These are phyloP conservation scores for Collybia mongolica DNA, from an alignment of 768 basidiomycete species.

Conservation along the genomic window DNA sequence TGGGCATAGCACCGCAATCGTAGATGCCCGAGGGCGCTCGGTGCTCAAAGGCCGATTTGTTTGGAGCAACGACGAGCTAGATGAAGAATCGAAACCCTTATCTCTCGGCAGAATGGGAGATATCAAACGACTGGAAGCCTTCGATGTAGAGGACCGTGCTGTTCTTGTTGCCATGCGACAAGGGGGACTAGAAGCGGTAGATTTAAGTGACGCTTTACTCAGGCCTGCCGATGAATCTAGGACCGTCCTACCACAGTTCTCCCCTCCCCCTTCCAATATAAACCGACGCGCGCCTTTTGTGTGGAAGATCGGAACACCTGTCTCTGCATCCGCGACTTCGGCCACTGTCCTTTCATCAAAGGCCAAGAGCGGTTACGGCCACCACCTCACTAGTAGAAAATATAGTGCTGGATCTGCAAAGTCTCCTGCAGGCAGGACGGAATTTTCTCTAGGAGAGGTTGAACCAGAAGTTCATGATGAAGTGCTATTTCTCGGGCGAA, in stretches of 20 bases:
- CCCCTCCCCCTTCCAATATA: slow-evolving; percentile 54
- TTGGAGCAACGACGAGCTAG: slow-evolving; percentile 70
- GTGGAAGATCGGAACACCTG: slow-evolving; percentile 80
- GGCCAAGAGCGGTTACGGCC: slow-evolving; percentile 35
- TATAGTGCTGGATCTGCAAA: slow-evolving; percentile 44
- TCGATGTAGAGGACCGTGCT: slow-evolving; percentile 73
- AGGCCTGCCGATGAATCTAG: slow-evolving; percentile 81
- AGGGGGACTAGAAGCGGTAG: slow-evolving; percentile 81
- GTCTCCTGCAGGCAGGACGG: slow-evolving; percentile 46
- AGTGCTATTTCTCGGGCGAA: slow-evolving; percentile 79
- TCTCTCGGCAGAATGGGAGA: slow-evolving; percentile 65
- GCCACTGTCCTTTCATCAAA: slow-evolving; percentile 40
- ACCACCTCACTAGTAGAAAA: slow-evolving; percentile 44
- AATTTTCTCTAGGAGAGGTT: slow-evolving; percentile 49
- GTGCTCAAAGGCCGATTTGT: slow-evolving; percentile 79
- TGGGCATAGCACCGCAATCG: slow-evolving; percentile 85
- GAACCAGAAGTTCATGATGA: slow-evolving; percentile 62
- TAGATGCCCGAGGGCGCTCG: slow-evolving; percentile 82
- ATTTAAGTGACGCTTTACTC: slow-evolving; percentile 76
- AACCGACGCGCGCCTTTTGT: slow-evolving; percentile 75
- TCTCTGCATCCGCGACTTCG: slow-evolving; percentile 40
- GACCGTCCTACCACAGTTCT: slow-evolving; percentile 67
- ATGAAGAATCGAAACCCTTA: slow-evolving; percentile 37
- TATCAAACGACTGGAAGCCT: slow-evolving; percentile 79
- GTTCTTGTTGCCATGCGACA: slow-evolving; percentile 85